Base-by-base conservation (phyloP, 2,329 filamentous ascomycete genomes). In the Aspergillus melleus region DNA sequence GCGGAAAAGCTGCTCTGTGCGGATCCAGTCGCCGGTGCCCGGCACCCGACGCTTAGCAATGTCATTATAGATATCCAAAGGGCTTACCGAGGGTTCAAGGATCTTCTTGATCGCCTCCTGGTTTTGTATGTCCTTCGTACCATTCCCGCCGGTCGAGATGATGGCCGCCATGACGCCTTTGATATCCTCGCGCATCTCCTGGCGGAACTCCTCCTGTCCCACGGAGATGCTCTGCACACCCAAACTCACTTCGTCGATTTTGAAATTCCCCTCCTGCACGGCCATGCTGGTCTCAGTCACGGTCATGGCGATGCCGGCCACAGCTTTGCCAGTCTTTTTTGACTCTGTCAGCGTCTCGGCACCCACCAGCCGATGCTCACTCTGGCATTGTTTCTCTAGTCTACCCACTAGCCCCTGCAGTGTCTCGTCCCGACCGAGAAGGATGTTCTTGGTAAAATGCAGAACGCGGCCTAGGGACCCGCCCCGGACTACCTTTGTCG, bases 11-110 rank as follows among this genome's bases (percentile, higher is more conserved):
- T 72, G 67, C 58, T 83, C 80, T 1, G 71, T 57, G 2, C 77
- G 67, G 9, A 83, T 69, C 81, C 81, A 83, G 44, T 81, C 76
- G 24, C 81, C 80, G 0, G 81, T 83, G 0, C 74, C 76, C 1
- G 71, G 68, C 0, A 81, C 74, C 4, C 76, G 70, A 1, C 73
- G 73, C 57, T 76, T 78, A 22, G 72, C 75, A 49, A 82, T 79
- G 22, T 73, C 71, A 4, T 72, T 71, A 59, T 75, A 81, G 24
- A 72, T 75, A 57, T 83, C 80, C 19, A 78, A 73, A 0, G 80
- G 74, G 1, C 75, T 79, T 0, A 76, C 77, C 0, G 78, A 80
- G 0, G 81, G 81, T 22, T 71, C 69, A 0, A 82, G 57, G 0
- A 81, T 72, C 4, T 47, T 53, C 20, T 19, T 51, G 16, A 59